A percentile compares a stretch with the other conserved stretches of the same genome.
Evolutionary conservation across 2,329 filamentous ascomycete genomes (phyloP).

Genomic region (Pestalotiopsis sp.): DNA sequence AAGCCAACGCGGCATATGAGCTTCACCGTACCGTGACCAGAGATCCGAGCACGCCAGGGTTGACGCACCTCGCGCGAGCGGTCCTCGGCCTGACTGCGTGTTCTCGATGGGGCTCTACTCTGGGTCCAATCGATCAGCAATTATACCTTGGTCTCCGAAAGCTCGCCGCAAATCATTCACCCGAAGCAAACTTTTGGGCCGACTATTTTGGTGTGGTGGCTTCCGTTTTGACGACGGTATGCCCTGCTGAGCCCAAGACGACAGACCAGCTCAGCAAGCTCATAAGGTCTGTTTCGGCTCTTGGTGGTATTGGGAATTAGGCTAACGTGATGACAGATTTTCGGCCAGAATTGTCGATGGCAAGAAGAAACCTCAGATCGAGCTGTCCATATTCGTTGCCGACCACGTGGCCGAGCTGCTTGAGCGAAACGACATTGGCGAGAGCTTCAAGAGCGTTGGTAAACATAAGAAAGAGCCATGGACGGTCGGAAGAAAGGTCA

Average conservation of each 20-base stretch:
- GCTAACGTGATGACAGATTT: slow-evolving; percentile 20
- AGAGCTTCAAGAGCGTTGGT: slow-evolving; percentile 28
- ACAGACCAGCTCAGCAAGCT: slow-evolving; percentile 35
- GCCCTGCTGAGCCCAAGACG: slow-evolving; percentile 43
- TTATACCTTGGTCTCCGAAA: slow-evolving; percentile 45
- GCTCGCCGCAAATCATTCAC: slow-evolving; percentile 40
- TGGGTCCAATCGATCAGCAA: slow-evolving; percentile 50
- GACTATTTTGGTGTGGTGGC: slow-evolving; percentile 55
- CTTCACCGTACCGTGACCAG: slow-evolving; percentile 74
- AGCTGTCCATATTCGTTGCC: slow-evolving; percentile 27
- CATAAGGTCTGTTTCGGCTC: slow-evolving; percentile 41
- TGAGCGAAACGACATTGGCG: slow-evolving; percentile 23
- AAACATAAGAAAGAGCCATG: slow-evolving; percentile 23
- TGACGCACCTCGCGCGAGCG: slow-evolving; percentile 73
- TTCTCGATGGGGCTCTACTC: slow-evolving; percentile 71
- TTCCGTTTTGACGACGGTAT: slow-evolving; percentile 43
- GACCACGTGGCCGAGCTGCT: slow-evolving; percentile 20
- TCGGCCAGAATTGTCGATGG: slow-evolving; percentile 20
- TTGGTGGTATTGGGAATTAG: background rate
- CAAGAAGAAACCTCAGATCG: slow-evolving; percentile 31
- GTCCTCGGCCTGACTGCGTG: slow-evolving; percentile 72
- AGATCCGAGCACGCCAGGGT: slow-evolving; percentile 69
- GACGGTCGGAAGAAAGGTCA: slow-evolving; percentile 25
- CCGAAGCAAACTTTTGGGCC: slow-evolving; percentile 53
- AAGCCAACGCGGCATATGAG: slow-evolving; percentile 66